Percentiles rank a stretch among this genome's conserved stretches.
Evolutionary conservation across 495 filamentous ascomycete species (phyloP).

Genomic region (Poronia punctata): DNA sequence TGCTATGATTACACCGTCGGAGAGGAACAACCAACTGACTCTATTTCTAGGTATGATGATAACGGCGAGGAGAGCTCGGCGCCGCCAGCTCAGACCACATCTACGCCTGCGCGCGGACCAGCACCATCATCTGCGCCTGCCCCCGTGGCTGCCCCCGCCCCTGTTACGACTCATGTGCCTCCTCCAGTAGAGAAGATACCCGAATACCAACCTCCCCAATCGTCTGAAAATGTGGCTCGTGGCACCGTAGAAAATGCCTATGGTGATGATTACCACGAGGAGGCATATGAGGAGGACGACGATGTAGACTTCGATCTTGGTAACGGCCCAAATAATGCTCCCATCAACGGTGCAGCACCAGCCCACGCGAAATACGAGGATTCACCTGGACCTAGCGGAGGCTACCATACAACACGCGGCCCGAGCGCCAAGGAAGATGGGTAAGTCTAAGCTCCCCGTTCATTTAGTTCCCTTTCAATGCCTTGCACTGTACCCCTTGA

Average conservation of each 20-base stretch:
- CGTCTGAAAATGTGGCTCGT: conserved; percentile 11
- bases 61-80: conserved; percentile 52
- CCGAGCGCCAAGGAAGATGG: conserved; percentile 93
- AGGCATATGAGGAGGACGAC: conserved; percentile 52
- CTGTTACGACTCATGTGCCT: conserved; percentile 9
- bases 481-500: no score
- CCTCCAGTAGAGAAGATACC: conserved; percentile 11
- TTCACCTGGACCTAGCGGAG: conserved; percentile 12
- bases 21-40: not conserved
- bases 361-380: conserved; percentile 30
- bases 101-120: conserved; percentile 27
- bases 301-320: conserved; percentile 54
- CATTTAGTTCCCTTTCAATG: no score
- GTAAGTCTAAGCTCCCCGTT: conserved; percentile 81
- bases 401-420: conserved; percentile 35
- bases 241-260: conserved; percentile 40
- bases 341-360: conserved; percentile 21
- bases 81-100: conserved; percentile 14
- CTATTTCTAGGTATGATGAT: conserved; percentile 70
- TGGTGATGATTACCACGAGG: conserved; percentile 51
- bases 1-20: not conserved
- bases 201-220: conserved; percentile 13
- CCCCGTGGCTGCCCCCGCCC: conserved; percentile 8
- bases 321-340: conserved; percentile 35
- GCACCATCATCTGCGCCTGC: conserved; percentile 22